Base-by-base conservation (phyloP, 2,329 filamentous ascomycete genomes). In the Fusarium vanettenii region DNA sequence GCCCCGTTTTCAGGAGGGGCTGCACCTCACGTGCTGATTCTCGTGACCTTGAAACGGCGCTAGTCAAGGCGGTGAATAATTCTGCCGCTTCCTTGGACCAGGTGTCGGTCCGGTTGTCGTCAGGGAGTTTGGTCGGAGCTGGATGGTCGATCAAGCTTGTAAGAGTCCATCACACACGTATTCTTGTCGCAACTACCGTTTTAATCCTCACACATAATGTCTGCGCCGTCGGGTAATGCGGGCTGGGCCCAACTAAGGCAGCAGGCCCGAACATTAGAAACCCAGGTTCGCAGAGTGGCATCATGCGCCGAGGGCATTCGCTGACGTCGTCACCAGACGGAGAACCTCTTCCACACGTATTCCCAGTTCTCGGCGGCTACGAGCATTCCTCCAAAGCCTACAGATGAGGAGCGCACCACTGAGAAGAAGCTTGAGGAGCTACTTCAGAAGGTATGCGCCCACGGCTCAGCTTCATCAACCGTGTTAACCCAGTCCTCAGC, bases 191-290 rank as follows among this genome's bases (percentile, higher is more conserved):
- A 52, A 41, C 50, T 57, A 43, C 60, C 56, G 29, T 55, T 50
- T 56, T 39, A 41, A 48, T 59, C 11, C 48, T 62, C 60, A 56
- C 59, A 45, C 52, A 80, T 60, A 74, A 92, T 91, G 89, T 85
- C 88, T 73, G 81, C 87, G 76, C 83, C 86, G 68, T 71, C 71
- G 6, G 86, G 89, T 74, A 91, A 85, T 73, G 88, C 89, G 73
- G 92, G 95, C 85, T 99, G 97, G 97, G 92, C 95, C 80, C 95
- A 98, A 86, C 89, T 98, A 77, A 94, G 97, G 79, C 95, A 98
- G 83, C 96, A 98, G 85, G 94, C 95, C 71, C 90, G 97, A 79
- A 91, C 92, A 52, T 88, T 98, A 72, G 97, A 99, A 84, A 94
- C 93, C 71, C 96, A 98, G 89, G 96, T 97, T 87, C 75, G 82